Percentiles rank a stretch among this genome's conserved stretches.
Conservation (phyloP, 306 rosid genomes). For the Hippophae gyantsensis region DNA sequence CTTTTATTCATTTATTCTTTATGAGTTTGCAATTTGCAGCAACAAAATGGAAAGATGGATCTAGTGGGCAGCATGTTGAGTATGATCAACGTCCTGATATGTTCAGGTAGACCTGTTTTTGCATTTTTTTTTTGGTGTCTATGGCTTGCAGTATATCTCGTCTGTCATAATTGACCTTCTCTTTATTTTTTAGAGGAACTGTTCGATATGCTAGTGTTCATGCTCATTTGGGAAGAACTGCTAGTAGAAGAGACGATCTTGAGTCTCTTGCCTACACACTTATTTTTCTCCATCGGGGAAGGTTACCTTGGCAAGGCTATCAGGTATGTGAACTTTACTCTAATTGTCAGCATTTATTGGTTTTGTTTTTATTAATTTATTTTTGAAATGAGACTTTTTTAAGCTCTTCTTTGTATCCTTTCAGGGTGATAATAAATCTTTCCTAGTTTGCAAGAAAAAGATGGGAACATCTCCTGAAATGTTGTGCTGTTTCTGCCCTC, state of each 20-base stretch:
- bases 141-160: background rate
- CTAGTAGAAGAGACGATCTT: slow-evolving; percentile 93
- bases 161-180: slow-evolving; percentile 6
- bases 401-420: slow-evolving; percentile 2
- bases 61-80: slow-evolving; percentile 75
- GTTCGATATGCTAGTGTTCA: slow-evolving; percentile 97
- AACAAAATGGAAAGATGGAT: slow-evolving; percentile 77
- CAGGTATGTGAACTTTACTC: slow-evolving; percentile 39
- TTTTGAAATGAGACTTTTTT: slow-evolving; percentile 4
- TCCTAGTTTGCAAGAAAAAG: slow-evolving; percentile 66
- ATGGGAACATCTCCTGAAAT: slow-evolving; percentile 94
- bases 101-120: slow-evolving; percentile 51
- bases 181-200: slow-evolving; percentile 52
- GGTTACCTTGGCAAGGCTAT: slow-evolving; percentile 94
- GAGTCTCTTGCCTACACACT: slow-evolving; percentile 95
- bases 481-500: slow-evolving; percentile 85
- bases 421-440: slow-evolving; percentile 82
- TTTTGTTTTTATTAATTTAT: background rate
- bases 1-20: slow-evolving; percentile 2
- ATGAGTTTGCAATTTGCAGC: slow-evolving; percentile 36
- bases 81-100: slow-evolving; percentile 96
- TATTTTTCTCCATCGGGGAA: slow-evolving; percentile 77
- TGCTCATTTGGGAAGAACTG: slow-evolving; percentile 94
- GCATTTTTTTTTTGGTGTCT: background rate
- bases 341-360: slow-evolving; percentile 5